phyloP scores from a whole-genome alignment of 1,139 yeast genomes.

The Spencermartinsiella ligniputridi region DNA sequence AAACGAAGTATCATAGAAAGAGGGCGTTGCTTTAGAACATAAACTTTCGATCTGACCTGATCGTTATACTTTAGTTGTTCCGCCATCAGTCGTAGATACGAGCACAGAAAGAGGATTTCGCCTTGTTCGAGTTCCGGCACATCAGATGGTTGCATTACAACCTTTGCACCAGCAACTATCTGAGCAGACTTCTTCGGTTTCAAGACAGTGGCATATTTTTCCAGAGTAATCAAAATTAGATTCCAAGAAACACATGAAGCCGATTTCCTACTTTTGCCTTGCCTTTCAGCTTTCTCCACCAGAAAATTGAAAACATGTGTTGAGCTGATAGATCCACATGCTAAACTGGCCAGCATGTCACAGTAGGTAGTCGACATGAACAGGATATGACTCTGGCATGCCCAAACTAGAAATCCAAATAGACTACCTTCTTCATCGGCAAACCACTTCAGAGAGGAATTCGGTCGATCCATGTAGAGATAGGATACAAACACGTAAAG shows the following conservation, averaged over 20 bases:
- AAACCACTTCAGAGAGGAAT: constrained; percentile 66
- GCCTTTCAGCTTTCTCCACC: constrained; percentile 15
- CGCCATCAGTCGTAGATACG: constrained; percentile 57
- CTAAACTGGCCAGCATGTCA: constrained; percentile 68
- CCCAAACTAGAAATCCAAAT: constrained; percentile 84
- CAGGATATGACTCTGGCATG: constrained; percentile 76
- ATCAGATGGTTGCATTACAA: constrained; percentile 22
- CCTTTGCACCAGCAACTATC: constrained; percentile 17
- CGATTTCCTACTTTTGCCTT: constrained; percentile 3
- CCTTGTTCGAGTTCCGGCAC: constrained; percentile 67
- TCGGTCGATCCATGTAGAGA: constrained; percentile 59
- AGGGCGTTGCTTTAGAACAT: constrained; percentile 33
- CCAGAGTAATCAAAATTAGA: constrained; percentile 7
- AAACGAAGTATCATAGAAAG: constrained; percentile 41
- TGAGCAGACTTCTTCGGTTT: constrained; percentile 13
- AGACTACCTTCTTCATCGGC: constrained; percentile 56
- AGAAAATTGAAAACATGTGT: constrained; percentile 42
- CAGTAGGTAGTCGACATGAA: constrained; percentile 81
- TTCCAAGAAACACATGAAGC: constrained; percentile 8
- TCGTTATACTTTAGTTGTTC: constrained; percentile 45
- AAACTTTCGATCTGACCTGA: constrained; percentile 37
- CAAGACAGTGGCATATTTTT: constrained; percentile 2
- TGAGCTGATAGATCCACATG: constrained; percentile 57
- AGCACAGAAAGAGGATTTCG: constrained; percentile 68
- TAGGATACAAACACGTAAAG: constrained; percentile 76